phyloP scores from a whole-genome alignment of 2,329 filamentous ascomycete genomes.

The Pleomassaria siparia region DNA sequence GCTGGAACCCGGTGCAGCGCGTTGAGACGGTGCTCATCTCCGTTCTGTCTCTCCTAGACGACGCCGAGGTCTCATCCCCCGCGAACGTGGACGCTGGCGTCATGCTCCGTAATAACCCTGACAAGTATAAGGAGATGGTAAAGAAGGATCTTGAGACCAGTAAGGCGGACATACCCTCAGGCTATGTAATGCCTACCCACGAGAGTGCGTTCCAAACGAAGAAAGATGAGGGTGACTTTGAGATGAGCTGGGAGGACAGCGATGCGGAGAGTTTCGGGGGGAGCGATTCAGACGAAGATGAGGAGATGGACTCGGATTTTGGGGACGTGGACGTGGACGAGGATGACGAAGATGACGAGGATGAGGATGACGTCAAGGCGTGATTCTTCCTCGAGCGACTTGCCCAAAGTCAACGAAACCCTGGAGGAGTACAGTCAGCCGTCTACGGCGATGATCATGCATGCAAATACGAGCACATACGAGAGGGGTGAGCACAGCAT shows the following conservation, averaged over 20 bases:
- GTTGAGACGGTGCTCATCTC: slow-evolving; percentile 94
- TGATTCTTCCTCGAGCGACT: too few species aligned
- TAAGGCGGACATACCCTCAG: slow-evolving; percentile 76
- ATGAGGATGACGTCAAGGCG: neutral
- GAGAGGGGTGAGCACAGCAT: slow-evolving; percentile 1
- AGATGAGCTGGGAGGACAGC: slow-evolving; percentile 49
- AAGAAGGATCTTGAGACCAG: slow-evolving; percentile 70
- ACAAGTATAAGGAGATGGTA: slow-evolving; percentile 70
- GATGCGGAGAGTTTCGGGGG: slow-evolving; percentile 70
- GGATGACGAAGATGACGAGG: slow-evolving; percentile 6
- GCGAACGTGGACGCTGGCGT: slow-evolving; percentile 94
- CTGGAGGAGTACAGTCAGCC: too few species aligned
- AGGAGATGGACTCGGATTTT: slow-evolving; percentile 60
- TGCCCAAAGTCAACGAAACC: too few species aligned
- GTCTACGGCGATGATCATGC: neutral
- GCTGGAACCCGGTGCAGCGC: slow-evolving; percentile 91
- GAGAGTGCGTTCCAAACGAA: slow-evolving; percentile 64
- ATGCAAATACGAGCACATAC: slow-evolving; percentile 4
- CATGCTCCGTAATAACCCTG: slow-evolving; percentile 73
- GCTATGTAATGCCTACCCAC: slow-evolving; percentile 78
- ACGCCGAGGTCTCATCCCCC: slow-evolving; percentile 88
- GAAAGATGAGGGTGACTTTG: slow-evolving; percentile 64
- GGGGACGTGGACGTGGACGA: slow-evolving; percentile 35
- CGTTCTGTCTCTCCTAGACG: slow-evolving; percentile 86
- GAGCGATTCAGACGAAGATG: slow-evolving; percentile 58